These are phyloP conservation scores for Colletotrichum agaves DNA, from an alignment of 2,329 filamentous ascomycete genomes.

Conservation along the genomic window DNA sequence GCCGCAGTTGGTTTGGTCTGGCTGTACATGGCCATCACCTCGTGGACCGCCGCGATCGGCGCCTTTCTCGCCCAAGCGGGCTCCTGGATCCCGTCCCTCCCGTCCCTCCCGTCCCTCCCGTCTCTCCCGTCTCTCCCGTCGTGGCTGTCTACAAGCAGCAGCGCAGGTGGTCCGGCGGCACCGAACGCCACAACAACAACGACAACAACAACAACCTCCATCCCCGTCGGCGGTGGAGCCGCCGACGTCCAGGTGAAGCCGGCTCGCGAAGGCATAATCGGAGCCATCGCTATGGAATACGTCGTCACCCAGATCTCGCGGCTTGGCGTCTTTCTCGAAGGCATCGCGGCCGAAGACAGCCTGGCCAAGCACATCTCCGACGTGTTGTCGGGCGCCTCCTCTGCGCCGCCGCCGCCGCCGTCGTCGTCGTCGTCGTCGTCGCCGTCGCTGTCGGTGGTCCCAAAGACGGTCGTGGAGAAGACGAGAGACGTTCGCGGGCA, in stretches of 20 bases:
- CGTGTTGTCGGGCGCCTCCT: background rate
- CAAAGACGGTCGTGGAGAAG: background rate
- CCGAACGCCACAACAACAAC: no score
- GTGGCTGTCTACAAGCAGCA: background rate
- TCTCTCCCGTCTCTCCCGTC: background rate
- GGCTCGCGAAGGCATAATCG: background rate
- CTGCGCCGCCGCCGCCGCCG: no score
- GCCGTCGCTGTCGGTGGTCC: background rate
- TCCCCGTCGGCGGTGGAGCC: background rate
- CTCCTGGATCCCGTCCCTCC: background rate
- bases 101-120: background rate
- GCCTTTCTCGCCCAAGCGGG: background rate
- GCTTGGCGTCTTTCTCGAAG: background rate
- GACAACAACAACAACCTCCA: background rate
- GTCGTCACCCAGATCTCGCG: background rate
- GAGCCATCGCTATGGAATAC: background rate
- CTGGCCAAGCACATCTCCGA: background rate
- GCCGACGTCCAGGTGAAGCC: background rate
- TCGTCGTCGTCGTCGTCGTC: no score
- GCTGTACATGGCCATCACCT: background rate
- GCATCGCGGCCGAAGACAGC: background rate
- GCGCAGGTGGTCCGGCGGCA: background rate
- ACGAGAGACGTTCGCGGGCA: background rate
- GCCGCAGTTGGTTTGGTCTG: background rate
- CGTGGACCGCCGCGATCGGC: background rate